These are phyloP conservation scores for Crithidia fasciculata DNA, from an alignment of 208 protist genomes.

Conservation along the genomic window DNA sequence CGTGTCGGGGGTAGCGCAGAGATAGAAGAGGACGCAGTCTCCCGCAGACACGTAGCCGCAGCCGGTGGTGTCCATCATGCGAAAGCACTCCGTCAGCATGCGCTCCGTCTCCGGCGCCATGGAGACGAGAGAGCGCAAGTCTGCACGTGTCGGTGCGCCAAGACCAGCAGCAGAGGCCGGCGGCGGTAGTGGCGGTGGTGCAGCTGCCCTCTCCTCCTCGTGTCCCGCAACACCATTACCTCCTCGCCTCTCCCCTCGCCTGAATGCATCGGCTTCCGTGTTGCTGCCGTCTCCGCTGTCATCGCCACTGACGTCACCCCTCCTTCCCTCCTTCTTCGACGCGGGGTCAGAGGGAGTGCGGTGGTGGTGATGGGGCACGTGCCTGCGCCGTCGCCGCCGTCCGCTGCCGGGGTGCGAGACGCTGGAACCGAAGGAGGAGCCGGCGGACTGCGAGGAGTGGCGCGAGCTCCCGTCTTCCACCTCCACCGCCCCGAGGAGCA, in stretches of 20 bases:
- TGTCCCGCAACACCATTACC: background rate
- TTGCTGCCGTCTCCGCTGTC: background rate
- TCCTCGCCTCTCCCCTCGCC: background rate
- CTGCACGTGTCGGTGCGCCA: background rate
- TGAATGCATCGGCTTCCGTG: background rate
- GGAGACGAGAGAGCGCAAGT: conserved; percentile 5
- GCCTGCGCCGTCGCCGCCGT: background rate
- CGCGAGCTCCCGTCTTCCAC: background rate
- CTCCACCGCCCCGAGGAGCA: conserved; percentile 5
- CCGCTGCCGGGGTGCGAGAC: conserved; percentile 14
- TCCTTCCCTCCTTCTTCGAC: too few relatives aligned
- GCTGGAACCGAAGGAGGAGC: conserved; percentile 14
- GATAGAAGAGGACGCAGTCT: conserved; percentile 42
- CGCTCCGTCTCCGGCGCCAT: conserved; percentile 21
- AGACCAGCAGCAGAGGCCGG: background rate
- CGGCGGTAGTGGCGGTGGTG: conserved; percentile 4
- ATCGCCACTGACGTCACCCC: too few relatives aligned
- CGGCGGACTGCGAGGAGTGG: conserved; percentile 1
- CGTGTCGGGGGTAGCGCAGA: conserved; percentile 25
- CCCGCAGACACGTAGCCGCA: conserved; percentile 39
- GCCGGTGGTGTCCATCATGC: conserved; percentile 44
- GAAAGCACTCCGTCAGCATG: conserved; percentile 60
- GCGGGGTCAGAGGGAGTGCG: background rate
- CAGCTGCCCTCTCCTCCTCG: background rate
- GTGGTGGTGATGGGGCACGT: background rate